Base-by-base conservation (phyloP, 2,329 filamentous ascomycete genomes). In the Fusarium albidum region DNA sequence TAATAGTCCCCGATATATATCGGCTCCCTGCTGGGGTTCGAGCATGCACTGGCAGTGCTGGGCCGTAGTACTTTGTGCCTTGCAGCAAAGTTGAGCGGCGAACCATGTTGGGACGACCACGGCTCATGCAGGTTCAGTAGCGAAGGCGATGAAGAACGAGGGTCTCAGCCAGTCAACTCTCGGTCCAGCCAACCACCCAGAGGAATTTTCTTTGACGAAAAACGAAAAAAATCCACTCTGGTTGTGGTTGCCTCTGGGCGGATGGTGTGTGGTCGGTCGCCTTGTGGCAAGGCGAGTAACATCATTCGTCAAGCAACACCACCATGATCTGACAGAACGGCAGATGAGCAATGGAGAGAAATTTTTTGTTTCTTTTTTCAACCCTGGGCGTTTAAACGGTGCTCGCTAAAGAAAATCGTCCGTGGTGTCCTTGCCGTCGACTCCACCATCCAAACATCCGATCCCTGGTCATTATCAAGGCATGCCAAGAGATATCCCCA, bases 401-500 rank as follows among this genome's bases (percentile, higher is more conserved):
- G 43, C 32, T 41, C 39, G 33, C 21, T 28, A 29, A 37, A 38
- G 43, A 52, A 52, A 48, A 55, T 43, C 45, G 49, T 63, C 55
- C 49, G 53, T 45, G 57, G 55, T 50, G 46, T 35, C 49, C 49
- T 59, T 53, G 33, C 42, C 47, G 52, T 44, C n/a, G 48, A 14
- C 43, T 49, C 42, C 46, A 55, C 38, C 40, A 38, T 47, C 37
- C 48, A 46, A 48, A 63, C 48, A 59, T 43, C 43, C 60, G 45
- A 52, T 49, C 51, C 47, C 56, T 51, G 49, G 29, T 44, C 49
- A 44, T 57, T 51, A 52, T 59, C 59, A 38, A 59, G 37, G 32
- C 33, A n/a, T 48, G 64, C 64, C 64, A 67, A 67, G 64, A 67
- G 63, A 67, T 67, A 66, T 66, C 63, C 64, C 64, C 64, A 64